Percentiles rank a stretch among this genome's conserved stretches.
These are phyloP conservation scores for Rhizopogon vulgaris DNA, from an alignment of 768 basidiomycete genomes.

Conservation along the genomic window DNA sequence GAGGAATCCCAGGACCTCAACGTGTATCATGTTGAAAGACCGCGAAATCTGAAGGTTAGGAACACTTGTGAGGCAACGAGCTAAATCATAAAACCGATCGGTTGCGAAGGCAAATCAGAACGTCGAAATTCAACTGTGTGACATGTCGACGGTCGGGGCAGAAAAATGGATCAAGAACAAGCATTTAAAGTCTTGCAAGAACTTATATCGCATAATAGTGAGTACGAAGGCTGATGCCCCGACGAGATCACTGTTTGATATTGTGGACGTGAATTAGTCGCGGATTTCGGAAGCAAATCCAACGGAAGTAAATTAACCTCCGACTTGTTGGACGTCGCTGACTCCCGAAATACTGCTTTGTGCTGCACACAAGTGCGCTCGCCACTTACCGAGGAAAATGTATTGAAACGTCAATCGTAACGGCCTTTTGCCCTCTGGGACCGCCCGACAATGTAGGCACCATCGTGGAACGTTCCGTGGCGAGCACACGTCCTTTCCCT, in stretches of 20 bases:
- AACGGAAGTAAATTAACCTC: conserved; percentile 1
- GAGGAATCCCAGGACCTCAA: background rate
- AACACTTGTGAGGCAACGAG: background rate
- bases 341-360: conserved; percentile 11
- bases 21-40: background rate
- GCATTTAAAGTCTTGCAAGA: background rate
- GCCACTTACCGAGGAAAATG: conserved; percentile 4
- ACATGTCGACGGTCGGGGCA: background rate
- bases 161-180: background rate
- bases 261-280: background rate
- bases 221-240: background rate
- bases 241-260: background rate
- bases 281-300: background rate
- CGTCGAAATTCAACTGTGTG: background rate
- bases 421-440: background rate
- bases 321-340: background rate
- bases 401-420: background rate
- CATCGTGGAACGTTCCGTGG: conserved; percentile 6
- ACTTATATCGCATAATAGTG: background rate
- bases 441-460: background rate
- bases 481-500: conserved; percentile 3
- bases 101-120: background rate
- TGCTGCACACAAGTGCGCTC: conserved; percentile 4
- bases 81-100: background rate
- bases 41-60: background rate